Evolutionary conservation across 192 early-diverging fungal species (phyloP), one percentile per base, ranked within the genome.

Genomic region (Thoreauomyces humboldtii): DNA sequence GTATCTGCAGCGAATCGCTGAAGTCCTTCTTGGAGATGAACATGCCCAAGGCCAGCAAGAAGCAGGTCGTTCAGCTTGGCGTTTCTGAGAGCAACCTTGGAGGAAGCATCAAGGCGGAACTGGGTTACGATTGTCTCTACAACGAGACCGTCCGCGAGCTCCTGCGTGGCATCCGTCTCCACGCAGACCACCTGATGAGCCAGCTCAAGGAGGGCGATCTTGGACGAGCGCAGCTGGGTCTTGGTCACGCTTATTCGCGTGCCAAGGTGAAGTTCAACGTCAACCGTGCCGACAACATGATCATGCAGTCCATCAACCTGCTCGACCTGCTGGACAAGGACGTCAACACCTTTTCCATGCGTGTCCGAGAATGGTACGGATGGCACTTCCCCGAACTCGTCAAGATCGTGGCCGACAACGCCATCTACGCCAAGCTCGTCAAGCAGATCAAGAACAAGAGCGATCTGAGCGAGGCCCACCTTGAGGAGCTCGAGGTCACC

Each of bases 211-310:
- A 88, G 12, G 92, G 93, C 31, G 97, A 99, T 74, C 78, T 99
- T 51, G 87, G 88, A 65, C 84, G 86, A 67, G 94, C 93, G 36
- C 94, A 97, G 80, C 88, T 99, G 21, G 97, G 97, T 79, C 83
- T 99, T 46, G 95, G 95, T 69, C 97, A 99, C 82, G 89, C 91
- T 14, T 98, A 96, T 81, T 99, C 97, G 61, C 88, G 97, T 36
- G 89, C 93, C 51, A 99, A 99, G 77, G 94, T 99, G 70, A 98
- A 99, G 92, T 99, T 99, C 85, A 96, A 98, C 81, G 94, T 98
- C 48, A 94, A 99, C 87, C 80, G 94, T 60, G 87, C 88, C 32
- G 96, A 99, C 79, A 99, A 98, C 85, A 89, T 89, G 87, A 86
- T 90, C 71, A 90, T 87, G 28, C 89, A 90, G 74, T 80, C 87